These are phyloP conservation scores for Dentipellis fragilis DNA, from an alignment of 768 basidiomycete genomes.

Conservation along the genomic window DNA sequence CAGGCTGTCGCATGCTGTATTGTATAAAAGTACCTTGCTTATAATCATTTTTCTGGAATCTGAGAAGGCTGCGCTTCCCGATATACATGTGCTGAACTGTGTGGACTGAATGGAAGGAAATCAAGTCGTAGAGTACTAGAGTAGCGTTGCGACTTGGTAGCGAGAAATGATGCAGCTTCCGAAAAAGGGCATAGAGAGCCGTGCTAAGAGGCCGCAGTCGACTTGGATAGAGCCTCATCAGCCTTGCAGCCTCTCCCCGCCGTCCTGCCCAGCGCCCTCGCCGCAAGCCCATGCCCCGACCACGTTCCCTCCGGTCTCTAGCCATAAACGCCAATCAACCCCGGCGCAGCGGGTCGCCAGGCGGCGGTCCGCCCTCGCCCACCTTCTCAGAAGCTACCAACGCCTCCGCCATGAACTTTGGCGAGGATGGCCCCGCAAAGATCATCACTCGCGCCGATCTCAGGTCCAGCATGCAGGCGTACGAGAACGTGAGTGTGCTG, in stretches of 20 bases:
- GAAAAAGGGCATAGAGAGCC: neutral
- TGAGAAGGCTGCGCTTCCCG: too few relatives aligned
- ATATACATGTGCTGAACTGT: too few relatives aligned
- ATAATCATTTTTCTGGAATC: neutral
- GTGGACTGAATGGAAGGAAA: too few relatives aligned
- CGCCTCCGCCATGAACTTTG: slow-evolving; percentile 69
- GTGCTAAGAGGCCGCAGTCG: neutral
- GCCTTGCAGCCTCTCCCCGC: too few relatives aligned
- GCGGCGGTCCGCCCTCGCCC: slow-evolving; percentile 65
- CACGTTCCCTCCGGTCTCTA: slow-evolving; percentile 49
- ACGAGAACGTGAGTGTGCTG: slow-evolving; percentile 57
- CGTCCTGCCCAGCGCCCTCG: neutral
- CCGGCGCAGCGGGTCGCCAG: slow-evolving; percentile 26
- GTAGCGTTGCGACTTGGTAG: too few relatives aligned
- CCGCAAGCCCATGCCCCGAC: slow-evolving; percentile 31
- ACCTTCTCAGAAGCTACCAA: slow-evolving; percentile 78
- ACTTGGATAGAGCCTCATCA: neutral
- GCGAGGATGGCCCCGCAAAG: slow-evolving; percentile 64
- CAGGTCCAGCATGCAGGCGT: slow-evolving; percentile 67
- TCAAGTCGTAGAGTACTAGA: too few relatives aligned
- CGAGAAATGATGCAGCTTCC: neutral
- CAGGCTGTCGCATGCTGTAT: neutral
- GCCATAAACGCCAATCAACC: slow-evolving; percentile 23
- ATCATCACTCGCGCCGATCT: slow-evolving; percentile 76
- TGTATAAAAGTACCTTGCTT: neutral